Conservation (phyloP, 441 rosid genomes). For the Populus hybrid region DNA sequence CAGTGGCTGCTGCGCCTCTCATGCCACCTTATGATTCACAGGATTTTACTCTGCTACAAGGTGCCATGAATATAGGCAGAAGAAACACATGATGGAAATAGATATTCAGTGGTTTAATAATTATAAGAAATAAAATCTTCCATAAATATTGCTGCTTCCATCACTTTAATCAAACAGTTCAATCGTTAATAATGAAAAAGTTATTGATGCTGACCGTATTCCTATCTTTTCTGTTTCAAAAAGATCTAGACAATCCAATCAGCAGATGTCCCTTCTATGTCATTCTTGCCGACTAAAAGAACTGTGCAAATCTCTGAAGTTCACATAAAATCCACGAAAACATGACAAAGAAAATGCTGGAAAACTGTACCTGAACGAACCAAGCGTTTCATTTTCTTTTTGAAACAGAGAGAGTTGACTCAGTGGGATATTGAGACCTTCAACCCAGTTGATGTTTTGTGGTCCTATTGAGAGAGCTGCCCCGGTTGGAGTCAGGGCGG, state of each 20-base stretch:
- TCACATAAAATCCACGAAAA: not conserved
- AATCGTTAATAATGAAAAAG: slow-evolving; percentile 7
- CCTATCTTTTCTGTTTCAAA: not conserved
- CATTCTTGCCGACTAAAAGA: slow-evolving; percentile 9
- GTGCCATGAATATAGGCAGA: not conserved
- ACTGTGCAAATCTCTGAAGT: slow-evolving; percentile 8
- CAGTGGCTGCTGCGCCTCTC: not conserved
- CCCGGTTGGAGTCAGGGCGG: slow-evolving; percentile 51
- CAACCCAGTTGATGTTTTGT: slow-evolving; percentile 46
- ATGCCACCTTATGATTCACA: not conserved
- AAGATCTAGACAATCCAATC: slow-evolving; percentile 25
- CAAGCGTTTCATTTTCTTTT: slow-evolving; percentile 23
- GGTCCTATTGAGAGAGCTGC: slow-evolving; percentile 32
- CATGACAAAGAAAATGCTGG: not conserved
- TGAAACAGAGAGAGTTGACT: slow-evolving; percentile 35
- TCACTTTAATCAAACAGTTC: not conserved
- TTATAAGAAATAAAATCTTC: no score
- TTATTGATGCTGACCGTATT: slow-evolving; percentile 26
- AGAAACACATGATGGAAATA: not conserved
- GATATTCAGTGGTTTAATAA: not conserved
- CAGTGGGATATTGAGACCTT: slow-evolving; percentile 60
- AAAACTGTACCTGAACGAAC: slow-evolving; percentile 53
- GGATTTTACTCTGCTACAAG: not conserved
- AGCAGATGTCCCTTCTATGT: slow-evolving; percentile 18
- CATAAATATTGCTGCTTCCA: not conserved